Percentiles rank a stretch among this genome's conserved stretches.
phyloP scores from a whole-genome alignment of 2,329 filamentous ascomycete species.

The Colletotrichum sp. region DNA sequence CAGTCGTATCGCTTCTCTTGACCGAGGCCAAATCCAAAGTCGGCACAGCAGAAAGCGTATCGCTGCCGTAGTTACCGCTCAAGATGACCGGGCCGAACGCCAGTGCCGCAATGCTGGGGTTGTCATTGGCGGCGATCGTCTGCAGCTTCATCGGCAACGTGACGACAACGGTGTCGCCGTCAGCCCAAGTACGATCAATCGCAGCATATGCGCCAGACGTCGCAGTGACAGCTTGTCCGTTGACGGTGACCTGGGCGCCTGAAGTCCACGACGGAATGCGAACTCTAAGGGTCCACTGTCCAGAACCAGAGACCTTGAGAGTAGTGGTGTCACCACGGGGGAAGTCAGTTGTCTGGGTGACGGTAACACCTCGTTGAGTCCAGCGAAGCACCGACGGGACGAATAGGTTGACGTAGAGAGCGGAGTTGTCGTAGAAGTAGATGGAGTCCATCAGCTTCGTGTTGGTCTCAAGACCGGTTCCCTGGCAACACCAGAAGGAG shows the following conservation, averaged over 20 bases:
- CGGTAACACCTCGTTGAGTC: conserved; percentile 40
- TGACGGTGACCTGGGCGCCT: conserved; percentile 43
- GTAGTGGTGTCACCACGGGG: conserved; percentile 44
- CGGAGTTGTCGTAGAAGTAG: conserved; percentile 47
- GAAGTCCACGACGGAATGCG: conserved; percentile 53
- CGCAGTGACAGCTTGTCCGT: conserved; percentile 35
- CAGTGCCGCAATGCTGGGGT: conserved; percentile 45
- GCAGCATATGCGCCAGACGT: conserved; percentile 45
- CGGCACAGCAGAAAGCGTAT: conserved; percentile 28
- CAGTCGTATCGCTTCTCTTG: conserved; percentile 22
- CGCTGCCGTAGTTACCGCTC: conserved; percentile 47
- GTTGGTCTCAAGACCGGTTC: conserved; percentile 57
- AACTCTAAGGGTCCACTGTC: conserved; percentile 39
- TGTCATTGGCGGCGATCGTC: conserved; percentile 51
- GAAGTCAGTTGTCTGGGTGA: conserved; percentile 48
- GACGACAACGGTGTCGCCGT: conserved; percentile 46
- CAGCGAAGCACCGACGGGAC: conserved; percentile 50
- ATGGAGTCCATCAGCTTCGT: conserved; percentile 59
- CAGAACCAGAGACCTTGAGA: conserved; percentile 37
- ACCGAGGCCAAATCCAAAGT: conserved; percentile 33
- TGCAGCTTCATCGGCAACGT: conserved; percentile 50
- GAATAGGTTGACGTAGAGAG: conserved; percentile 55
- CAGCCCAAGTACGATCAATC: conserved; percentile 44
- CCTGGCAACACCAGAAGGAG: conserved; percentile 60
- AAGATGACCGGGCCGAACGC: conserved; percentile 52